These are phyloP conservation scores for Trematosphaeria pertusa DNA, from an alignment of 2,329 filamentous ascomycete genomes.

Conservation along the genomic window DNA sequence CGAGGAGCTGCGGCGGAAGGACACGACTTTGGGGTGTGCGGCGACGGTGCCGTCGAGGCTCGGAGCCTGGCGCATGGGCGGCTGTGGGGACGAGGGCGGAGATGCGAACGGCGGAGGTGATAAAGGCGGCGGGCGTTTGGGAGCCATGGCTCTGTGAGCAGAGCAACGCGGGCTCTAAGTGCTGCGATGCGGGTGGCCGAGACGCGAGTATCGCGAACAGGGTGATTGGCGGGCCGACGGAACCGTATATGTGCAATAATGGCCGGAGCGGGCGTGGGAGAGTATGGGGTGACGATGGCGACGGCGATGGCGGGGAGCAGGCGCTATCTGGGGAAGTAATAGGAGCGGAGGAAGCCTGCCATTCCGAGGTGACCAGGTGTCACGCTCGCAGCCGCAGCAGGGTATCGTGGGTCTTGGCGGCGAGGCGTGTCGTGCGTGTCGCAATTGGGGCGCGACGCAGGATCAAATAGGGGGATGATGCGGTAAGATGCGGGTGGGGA, in stretches of 20 bases:
- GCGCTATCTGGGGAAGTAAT: not conserved
- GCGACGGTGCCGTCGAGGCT: conserved; percentile 12
- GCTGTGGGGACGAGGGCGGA: conserved; percentile 6
- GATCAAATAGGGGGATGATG: not conserved
- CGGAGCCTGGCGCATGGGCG: conserved; percentile 10
- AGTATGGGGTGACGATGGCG: not conserved
- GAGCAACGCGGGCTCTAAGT: too few relatives aligned
- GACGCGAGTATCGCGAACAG: not conserved
- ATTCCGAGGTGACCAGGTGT: conserved; percentile 4
- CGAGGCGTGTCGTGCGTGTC: not conserved
- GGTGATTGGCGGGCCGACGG: conserved; percentile 31
- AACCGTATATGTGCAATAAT: too few relatives aligned
- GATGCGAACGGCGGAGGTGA: conserved; percentile 15
- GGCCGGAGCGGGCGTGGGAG: conserved; percentile 2
- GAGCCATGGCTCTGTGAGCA: not conserved
- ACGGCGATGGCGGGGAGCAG: not conserved
- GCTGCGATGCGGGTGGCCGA: not conserved
- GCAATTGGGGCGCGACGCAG: not conserved
- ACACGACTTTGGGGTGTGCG: conserved; percentile 44
- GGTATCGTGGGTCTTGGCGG: not conserved
- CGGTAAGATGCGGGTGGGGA: not conserved
- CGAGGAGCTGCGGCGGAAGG: conserved; percentile 40
- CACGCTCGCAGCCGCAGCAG: not conserved
- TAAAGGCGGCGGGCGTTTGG: not conserved
- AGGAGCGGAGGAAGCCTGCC: conserved; percentile 1